Evolutionary conservation across 176 grass and related monocot species (phyloP), one percentile per base, ranked within the genome.

Genomic region (Echinochloa phyllopogon): DNA sequence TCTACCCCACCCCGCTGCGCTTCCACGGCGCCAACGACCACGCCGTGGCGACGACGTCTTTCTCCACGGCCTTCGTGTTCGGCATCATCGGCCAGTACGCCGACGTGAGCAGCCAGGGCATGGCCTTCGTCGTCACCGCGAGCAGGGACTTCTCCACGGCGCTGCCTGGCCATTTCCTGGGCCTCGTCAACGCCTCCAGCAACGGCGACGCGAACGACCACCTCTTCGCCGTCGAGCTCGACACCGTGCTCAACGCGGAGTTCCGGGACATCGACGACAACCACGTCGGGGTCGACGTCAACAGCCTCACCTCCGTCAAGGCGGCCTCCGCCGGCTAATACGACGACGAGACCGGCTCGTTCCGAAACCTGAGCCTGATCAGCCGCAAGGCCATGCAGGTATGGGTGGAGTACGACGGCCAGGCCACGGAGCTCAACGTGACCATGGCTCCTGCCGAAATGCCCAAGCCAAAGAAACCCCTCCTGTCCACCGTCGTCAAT

Each of bases 1-100:
- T 91, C 85, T 49, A 87, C 66, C 85, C 78, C 9, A 24, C 69
- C 7, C 72, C 70, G 25, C 44, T 83, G 74, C 42, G 40, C 27
- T 86, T 86, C 65, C 65, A 50, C 72, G 23, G 63, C n/a, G 25
- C 1, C 39, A 0, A 0, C 59, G 17, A 36, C 5, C 16, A 3
- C 57, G 6, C 43, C 18, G 25, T 74, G 29, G 29, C 29, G 29
- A 33, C 29, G 69, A 3, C 21, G 36, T 92, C 91, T 59, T 92
- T 92, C 85, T 94, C 91, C 21, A 83, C 85, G 8, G 77, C 78
- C 21, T 94, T 94, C 70, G 91, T 86, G 36, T 94, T 94, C 69
- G 85, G 76, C 72, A 88, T 94, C 50, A 29, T 66, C 13, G 64
- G 85, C 20, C 2, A 80, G 71, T 78, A 81, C 62, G 1, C 48